A percentile compares a stretch with the other conserved stretches of the same genome.
Evolutionary conservation across 352 stramenopile species (phyloP).

Genomic region (Hyaloperonospora brassicae): DNA sequence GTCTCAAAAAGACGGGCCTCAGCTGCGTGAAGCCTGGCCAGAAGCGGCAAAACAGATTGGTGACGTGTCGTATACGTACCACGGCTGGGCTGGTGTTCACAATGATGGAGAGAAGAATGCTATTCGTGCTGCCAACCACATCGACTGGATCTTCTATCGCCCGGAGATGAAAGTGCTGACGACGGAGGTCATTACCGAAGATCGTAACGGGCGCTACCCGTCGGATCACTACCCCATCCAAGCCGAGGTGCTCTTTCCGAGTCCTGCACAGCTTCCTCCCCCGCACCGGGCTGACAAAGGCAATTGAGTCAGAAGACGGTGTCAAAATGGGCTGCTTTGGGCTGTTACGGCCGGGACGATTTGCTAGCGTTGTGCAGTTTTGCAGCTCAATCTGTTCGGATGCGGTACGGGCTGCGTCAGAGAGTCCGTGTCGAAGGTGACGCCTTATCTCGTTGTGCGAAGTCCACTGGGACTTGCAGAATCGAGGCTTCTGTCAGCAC

Average conservation of each 20-base stretch:
- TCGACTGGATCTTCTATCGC: conserved; percentile 86
- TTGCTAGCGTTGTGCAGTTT: too few species aligned
- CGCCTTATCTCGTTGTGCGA: too few species aligned
- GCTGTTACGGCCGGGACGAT: too few species aligned
- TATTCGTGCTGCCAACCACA: conserved; percentile 69
- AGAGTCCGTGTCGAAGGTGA: too few species aligned
- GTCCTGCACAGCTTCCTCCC: conserved; percentile 43
- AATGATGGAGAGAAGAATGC: conserved; percentile 69
- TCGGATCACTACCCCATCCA: conserved; percentile 86
- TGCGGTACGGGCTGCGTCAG: too few species aligned
- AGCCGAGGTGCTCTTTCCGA: conserved; percentile 68
- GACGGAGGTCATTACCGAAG: conserved; percentile 78
- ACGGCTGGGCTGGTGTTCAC: conserved; percentile 78
- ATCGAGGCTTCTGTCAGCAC: too few species aligned
- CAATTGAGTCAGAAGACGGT: too few species aligned
- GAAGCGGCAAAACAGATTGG: conserved; percentile 60
- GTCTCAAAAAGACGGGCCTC: conserved; percentile 40
- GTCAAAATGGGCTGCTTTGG: too few species aligned
- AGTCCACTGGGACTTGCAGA: too few species aligned
- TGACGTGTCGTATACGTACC: conserved; percentile 79
- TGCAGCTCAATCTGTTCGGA: too few species aligned
- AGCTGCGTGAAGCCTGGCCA: conserved; percentile 68
- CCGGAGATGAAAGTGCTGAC: conserved; percentile 66
- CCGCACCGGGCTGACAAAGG: conserved; percentile 2
- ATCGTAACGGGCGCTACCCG: conserved; percentile 70